phyloP scores from a whole-genome alignment of 1,284 basidiomycete species.

The Butyriboletus appendiculatus region DNA sequence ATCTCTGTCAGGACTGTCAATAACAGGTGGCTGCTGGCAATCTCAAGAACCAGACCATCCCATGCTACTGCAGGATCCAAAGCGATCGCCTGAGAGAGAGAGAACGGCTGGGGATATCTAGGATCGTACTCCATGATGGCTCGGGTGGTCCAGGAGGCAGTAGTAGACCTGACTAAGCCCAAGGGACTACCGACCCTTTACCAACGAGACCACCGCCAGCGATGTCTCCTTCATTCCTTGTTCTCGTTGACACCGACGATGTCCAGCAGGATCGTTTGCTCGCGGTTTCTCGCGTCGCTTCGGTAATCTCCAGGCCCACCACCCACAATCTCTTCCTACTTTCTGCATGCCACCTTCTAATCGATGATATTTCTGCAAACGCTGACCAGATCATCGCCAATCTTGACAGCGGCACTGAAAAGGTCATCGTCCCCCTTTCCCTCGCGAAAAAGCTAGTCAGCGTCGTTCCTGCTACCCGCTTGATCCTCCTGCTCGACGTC shows the following conservation, averaged over 20 bases:
- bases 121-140: conserved; percentile 62
- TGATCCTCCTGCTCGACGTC: conserved; percentile 75
- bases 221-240: conserved; percentile 51
- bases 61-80: conserved; percentile 69
- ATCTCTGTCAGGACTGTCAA: conserved; percentile 55
- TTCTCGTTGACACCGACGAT: conserved; percentile 51
- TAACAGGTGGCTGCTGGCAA: neutral
- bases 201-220: neutral
- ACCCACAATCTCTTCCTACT: conserved; percentile 36
- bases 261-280: conserved; percentile 50
- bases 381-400: conserved; percentile 61
- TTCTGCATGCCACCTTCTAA: conserved; percentile 51
- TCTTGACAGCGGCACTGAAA: conserved; percentile 78
- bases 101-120: conserved; percentile 74
- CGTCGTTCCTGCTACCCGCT: conserved; percentile 68
- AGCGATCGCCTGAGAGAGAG: conserved; percentile 61
- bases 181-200: neutral
- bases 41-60: conserved; percentile 51
- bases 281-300: conserved; percentile 73
- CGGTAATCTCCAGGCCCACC: conserved; percentile 59
- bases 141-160: neutral
- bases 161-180: conserved; percentile 24
- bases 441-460: conserved; percentile 68
- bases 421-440: conserved; percentile 70
- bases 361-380: conserved; percentile 50